These are phyloP conservation scores for Pneumocystis sp. DNA, from an alignment of 1,139 yeast species.

Conservation along the genomic window DNA sequence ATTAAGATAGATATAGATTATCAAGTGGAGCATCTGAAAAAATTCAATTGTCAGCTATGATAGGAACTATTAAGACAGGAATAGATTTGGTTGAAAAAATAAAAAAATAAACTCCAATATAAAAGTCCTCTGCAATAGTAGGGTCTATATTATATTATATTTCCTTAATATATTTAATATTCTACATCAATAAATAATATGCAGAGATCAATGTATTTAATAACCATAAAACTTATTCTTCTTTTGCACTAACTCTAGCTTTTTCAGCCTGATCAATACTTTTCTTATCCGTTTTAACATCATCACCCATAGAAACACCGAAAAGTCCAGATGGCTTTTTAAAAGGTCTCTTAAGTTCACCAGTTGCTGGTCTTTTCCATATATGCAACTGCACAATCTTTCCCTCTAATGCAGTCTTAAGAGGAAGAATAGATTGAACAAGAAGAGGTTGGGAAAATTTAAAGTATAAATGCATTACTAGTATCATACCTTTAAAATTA, in stretches of 20 bases:
- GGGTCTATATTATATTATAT: background rate
- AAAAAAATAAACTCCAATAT: background rate
- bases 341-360: conserved; percentile 95
- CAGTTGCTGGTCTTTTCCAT: conserved; percentile 68
- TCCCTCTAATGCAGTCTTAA: conserved; percentile 79
- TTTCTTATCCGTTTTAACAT: conserved; percentile 66
- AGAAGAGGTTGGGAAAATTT: conserved; percentile 94
- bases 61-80: conserved; percentile 68
- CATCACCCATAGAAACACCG: conserved; percentile 49
- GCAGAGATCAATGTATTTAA: background rate
- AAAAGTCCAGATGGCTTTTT: conserved; percentile 64
- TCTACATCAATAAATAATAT: background rate
- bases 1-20: conserved; percentile 81
- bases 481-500: conserved; percentile 73
- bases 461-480: conserved; percentile 95
- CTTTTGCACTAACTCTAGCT: conserved; percentile 83
- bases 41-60: conserved; percentile 77
- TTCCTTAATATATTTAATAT: background rate
- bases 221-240: conserved; percentile 37
- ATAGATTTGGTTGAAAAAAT: conserved; percentile 22
- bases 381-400: conserved; percentile 86
- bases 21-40: conserved; percentile 86
- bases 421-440: conserved; percentile 83
- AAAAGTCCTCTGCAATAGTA: background rate
- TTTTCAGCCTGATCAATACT: conserved; percentile 73